These are phyloP conservation scores for Monosporozyma servazzii DNA, from an alignment of 805 yeast species.

Conservation along the genomic window DNA sequence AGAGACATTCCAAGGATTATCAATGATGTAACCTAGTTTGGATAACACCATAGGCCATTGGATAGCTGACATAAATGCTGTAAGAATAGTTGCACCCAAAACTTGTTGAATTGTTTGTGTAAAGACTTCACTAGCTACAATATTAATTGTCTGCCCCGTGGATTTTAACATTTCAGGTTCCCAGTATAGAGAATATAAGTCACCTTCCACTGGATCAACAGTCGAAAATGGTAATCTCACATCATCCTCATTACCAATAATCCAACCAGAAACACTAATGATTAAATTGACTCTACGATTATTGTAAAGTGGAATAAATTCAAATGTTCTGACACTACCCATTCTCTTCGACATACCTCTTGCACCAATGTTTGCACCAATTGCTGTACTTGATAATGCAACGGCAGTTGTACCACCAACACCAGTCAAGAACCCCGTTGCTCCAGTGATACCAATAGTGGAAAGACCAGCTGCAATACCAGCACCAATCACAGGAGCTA, in stretches of 20 bases:
- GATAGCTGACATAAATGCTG: constrained; percentile 85
- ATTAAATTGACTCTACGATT: constrained; percentile 81
- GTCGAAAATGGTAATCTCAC: constrained; percentile 93
- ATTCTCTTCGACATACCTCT: constrained; percentile 77
- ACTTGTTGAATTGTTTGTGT: constrained; percentile 92
- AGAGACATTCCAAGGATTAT: constrained; percentile 97
- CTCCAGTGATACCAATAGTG: constrained; percentile 91
- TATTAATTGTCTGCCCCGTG: constrained; percentile 91
- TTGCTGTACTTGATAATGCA: constrained; percentile 81
- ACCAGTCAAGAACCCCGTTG: constrained; percentile 86
- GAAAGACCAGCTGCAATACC: constrained; percentile 96
- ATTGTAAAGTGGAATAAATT: constrained; percentile 85
- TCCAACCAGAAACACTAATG: constrained; percentile 94
- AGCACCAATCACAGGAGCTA: constrained; percentile 98
- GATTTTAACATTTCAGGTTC: constrained; percentile 96
- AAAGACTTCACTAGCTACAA: constrained; percentile 87
- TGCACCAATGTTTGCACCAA: constrained; percentile 85
- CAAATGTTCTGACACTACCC: constrained; percentile 90
- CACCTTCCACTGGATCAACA: constrained; percentile 97
- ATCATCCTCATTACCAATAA: constrained; percentile 91
- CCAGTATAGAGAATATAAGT: constrained; percentile 84
- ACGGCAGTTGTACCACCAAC: constrained; percentile 94
- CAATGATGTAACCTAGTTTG: constrained; percentile 78
- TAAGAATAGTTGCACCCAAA: constrained; percentile 80
- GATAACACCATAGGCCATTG: constrained; percentile 89